A percentile compares a stretch with the other conserved stretches of the same genome.
These are phyloP conservation scores for Rhytidhysteron rufulum DNA, from an alignment of 2,329 filamentous ascomycete species.

Conservation along the genomic window DNA sequence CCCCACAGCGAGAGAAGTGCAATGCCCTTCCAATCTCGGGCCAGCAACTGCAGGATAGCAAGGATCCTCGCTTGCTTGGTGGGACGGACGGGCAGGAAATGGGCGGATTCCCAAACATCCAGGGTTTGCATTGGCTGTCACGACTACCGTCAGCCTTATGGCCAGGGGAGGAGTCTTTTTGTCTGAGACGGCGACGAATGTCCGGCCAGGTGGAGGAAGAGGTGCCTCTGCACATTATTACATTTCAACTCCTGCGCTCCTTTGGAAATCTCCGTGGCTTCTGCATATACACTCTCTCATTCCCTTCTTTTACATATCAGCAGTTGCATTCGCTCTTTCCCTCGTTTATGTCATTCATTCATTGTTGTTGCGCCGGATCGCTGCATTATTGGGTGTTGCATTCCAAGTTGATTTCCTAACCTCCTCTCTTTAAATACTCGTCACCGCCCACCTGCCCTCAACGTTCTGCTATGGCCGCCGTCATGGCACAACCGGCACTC, in stretches of 20 bases:
- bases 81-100: conserved; percentile 22
- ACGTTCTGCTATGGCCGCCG: conserved; percentile 18
- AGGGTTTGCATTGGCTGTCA: conserved; percentile 31
- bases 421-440: neutral
- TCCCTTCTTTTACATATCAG: neutral
- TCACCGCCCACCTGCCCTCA: conserved; percentile 1
- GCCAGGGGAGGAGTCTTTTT: conserved; percentile 22
- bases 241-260: neutral
- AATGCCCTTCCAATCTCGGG: neutral
- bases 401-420: neutral
- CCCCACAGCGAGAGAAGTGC: neutral
- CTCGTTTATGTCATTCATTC: too few relatives aligned
- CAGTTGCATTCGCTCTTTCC: neutral
- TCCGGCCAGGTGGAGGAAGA: neutral
- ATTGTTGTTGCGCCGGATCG: too few relatives aligned
- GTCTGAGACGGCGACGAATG: conserved; percentile 26
- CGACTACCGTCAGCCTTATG: conserved; percentile 22
- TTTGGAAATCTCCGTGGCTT: neutral
- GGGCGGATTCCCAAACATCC: conserved; percentile 30
- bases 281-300: neutral
- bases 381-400: too few relatives aligned
- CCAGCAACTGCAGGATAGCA: neutral
- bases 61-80: conserved; percentile 5
- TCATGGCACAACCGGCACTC: conserved; percentile 21
- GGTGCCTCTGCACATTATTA: neutral